These are phyloP conservation scores for Symmetrospora coprosmae DNA, from an alignment of 768 basidiomycete species.

Conservation along the genomic window DNA sequence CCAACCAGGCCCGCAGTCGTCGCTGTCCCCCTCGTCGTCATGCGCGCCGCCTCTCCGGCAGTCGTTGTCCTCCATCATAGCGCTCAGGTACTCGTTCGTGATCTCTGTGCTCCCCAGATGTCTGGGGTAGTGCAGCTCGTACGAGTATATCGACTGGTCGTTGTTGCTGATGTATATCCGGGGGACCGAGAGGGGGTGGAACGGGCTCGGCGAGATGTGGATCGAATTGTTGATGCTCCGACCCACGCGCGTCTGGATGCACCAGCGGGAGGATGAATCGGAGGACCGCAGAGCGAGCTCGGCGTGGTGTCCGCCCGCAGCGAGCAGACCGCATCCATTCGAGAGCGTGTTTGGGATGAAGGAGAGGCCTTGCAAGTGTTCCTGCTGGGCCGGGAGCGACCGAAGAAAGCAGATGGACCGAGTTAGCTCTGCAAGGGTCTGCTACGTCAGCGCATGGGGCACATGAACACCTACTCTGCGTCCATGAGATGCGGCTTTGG, in stretches of 20 bases:
- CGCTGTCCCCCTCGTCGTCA: neutral
- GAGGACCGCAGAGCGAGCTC: constrained; percentile 27
- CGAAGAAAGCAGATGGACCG: neutral
- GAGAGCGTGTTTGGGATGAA: constrained; percentile 26
- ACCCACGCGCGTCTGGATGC: neutral
- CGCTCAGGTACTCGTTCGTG: neutral
- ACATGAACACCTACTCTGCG: neutral
- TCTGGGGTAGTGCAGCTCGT: constrained; percentile 36
- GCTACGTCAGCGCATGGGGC: neutral
- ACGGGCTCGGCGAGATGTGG: constrained; percentile 41
- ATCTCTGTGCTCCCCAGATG: constrained; percentile 2
- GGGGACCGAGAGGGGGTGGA: constrained; percentile 37
- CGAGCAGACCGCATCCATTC: constrained; percentile 27
- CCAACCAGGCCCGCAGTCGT: neutral
- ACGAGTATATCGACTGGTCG: constrained; percentile 65
- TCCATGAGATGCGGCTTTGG: too few species aligned
- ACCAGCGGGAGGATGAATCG: constrained; percentile 6
- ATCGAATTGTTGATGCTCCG: constrained; percentile 70
- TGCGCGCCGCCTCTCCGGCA: neutral
- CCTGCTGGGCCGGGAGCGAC: neutral
- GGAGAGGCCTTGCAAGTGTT: neutral
- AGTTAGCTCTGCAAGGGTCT: neutral
- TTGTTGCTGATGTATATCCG: constrained; percentile 74
- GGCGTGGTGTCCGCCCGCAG: constrained; percentile 28
- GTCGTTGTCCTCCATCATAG: too few species aligned